These are phyloP conservation scores for Mycena chlorophos DNA, from an alignment of 768 basidiomycete genomes.

Conservation along the genomic window DNA sequence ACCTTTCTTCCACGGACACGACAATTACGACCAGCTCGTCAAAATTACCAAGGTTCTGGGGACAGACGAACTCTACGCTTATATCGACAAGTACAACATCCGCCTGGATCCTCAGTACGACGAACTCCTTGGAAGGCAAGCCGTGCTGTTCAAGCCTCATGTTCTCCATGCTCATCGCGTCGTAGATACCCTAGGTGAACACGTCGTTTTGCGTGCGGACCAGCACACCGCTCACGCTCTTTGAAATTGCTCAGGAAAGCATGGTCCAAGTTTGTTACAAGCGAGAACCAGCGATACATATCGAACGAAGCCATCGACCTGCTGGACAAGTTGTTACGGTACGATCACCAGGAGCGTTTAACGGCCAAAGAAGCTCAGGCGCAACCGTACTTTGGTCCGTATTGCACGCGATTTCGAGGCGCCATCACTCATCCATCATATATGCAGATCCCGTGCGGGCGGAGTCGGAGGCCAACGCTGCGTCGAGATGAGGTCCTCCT, in stretches of 20 bases:
- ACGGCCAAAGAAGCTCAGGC: constrained; percentile 92
- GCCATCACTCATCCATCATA: constrained; percentile 22
- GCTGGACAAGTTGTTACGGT: constrained; percentile 90
- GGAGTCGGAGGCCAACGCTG: constrained; percentile 68
- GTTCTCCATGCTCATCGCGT: constrained; percentile 12
- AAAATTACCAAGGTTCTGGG: constrained; percentile 98
- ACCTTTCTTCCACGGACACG: constrained; percentile 98
- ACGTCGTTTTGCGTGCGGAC: too few relatives aligned
- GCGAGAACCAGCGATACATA: constrained; percentile 94
- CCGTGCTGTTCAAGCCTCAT: neutral
- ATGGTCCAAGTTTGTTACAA: constrained; percentile 94
- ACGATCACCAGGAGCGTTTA: constrained; percentile 95
- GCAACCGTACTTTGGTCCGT: constrained; percentile 88
- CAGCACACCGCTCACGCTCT: too few relatives aligned
- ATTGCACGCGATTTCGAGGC: constrained; percentile 9
- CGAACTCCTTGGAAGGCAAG: constrained; percentile 83
- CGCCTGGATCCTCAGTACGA: constrained; percentile 95
- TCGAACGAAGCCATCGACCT: constrained; percentile 97
- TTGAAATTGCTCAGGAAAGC: too few relatives aligned
- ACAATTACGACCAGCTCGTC: constrained; percentile 97
- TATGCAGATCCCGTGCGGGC: constrained; percentile 67
- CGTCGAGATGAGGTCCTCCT: constrained; percentile 29
- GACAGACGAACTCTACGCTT: constrained; percentile 90
- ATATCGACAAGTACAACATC: constrained; percentile 94
- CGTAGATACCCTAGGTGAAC: constrained; percentile 80